phyloP scores from a whole-genome alignment of 2,329 filamentous ascomycete genomes.

The Colletotrichum tropicale region DNA sequence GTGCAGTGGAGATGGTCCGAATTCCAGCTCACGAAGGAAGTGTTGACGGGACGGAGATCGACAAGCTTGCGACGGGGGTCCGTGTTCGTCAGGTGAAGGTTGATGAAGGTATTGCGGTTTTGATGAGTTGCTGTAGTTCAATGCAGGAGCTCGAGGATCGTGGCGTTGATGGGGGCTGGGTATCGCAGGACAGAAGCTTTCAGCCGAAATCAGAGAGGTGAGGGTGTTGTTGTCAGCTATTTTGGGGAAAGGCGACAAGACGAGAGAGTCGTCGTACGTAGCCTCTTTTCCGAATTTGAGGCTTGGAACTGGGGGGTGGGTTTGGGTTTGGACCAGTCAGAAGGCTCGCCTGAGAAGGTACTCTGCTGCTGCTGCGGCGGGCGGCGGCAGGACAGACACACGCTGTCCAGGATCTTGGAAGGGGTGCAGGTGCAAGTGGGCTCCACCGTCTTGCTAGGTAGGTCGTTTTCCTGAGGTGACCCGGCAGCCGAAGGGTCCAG shows the following conservation, averaged over 20 bases:
- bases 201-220: neutral
- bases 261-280: constrained; percentile 19
- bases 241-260: neutral
- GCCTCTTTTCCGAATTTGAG: constrained; percentile 20
- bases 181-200: neutral
- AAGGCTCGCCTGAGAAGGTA: neutral
- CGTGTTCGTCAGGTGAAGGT: neutral
- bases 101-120: neutral
- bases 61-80: neutral
- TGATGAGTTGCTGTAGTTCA: neutral
- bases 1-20: constrained; percentile 20
- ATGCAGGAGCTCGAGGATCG: neutral
- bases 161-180: neutral
- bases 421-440: neutral
- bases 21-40: constrained; percentile 14
- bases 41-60: constrained; percentile 8
- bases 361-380: neutral
- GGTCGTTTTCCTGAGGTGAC: neutral
- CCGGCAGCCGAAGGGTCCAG: neutral
- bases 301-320: constrained; percentile 16
- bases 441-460: neutral
- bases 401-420: neutral
- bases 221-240: constrained; percentile 16
- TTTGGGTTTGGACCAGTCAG: constrained; percentile 5
- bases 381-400: neutral